Conservation (phyloP, 202 grass and related monocot species). For the Schoenoplectus tabernaemontani region DNA sequence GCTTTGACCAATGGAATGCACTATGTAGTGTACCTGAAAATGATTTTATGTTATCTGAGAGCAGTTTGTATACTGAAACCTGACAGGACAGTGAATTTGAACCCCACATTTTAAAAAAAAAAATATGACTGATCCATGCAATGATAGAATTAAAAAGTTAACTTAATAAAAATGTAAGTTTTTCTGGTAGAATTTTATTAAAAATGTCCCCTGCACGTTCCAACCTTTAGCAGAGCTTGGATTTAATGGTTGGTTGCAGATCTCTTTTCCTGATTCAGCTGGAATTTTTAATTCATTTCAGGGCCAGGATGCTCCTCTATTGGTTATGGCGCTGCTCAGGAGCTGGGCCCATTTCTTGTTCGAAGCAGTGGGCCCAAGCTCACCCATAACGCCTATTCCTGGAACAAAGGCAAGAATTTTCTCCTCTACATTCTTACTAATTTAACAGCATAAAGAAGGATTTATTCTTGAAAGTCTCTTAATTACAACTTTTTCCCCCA, state of each 20-base stretch:
- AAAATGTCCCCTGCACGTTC: too few species aligned
- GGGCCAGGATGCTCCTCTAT: conserved; percentile 82
- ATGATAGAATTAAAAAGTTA: too few species aligned
- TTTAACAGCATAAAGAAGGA: neutral
- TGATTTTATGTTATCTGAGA: too few species aligned
- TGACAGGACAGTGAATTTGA: too few species aligned
- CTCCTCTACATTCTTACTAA: neutral
- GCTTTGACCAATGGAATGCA: too few species aligned
- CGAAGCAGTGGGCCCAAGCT: conserved; percentile 42
- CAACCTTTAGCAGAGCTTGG: neutral
- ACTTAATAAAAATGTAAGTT: too few species aligned
- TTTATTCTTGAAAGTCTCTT: neutral
- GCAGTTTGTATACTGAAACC: too few species aligned
- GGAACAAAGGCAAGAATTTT: conserved; percentile 53
- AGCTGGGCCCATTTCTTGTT: conserved; percentile 80
- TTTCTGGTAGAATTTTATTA: too few species aligned
- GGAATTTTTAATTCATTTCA: conserved; percentile 18
- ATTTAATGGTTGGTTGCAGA: neutral
- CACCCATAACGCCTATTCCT: conserved; percentile 72
- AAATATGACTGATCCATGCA: too few species aligned
- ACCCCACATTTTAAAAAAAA: too few species aligned
- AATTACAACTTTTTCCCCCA: neutral
- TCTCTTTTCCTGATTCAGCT: neutral
- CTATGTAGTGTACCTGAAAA: too few species aligned
- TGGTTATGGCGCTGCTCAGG: conserved; percentile 83